Base-by-base conservation (phyloP, 1,139 yeast species). In the Pichia sp. region DNA sequence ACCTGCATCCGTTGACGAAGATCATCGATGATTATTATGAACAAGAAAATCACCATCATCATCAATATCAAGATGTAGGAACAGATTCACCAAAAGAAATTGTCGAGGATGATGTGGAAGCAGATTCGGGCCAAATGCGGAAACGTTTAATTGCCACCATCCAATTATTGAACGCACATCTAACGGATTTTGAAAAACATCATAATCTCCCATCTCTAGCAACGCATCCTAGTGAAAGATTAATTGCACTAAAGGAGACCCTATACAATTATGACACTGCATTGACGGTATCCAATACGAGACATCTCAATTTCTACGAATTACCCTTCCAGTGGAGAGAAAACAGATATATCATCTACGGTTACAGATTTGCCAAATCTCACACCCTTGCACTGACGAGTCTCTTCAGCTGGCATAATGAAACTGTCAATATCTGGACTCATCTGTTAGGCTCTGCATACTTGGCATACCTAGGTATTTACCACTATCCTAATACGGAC, bases 251-350 rank as follows among this genome's bases (percentile, higher is more conserved):
- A 28, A 60, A 59, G 30, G 55, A 59, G 32, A 65, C 68, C 29
- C 69, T 68, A 42, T 74, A 70, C 53, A 77, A 79, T 55, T 78
- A 77, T 53, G 77, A 77, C 45, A 63, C 63, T 36, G 87, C 87
- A 0, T 55, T 72, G 29, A 63, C 64, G 22, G 56, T 63, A 9
- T 93, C 94, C 3, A 64, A 72, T 28, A 46, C 61, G 7, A 58
- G 78, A 35, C 70, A 79, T 40, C 62, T 91, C 35, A 87, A 86
- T 48, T 84, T 82, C 59, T 86, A 85, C 53, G 94, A 91, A 56
- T 64, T 91, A 35, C 98, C 98, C 1, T 72, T 79, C 45, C 85
- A 84, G 35, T 91, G 96, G 96, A 72, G 94, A 53, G 96, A 88
- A 57, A 91, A 91, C 62, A 79, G 87, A 40, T 87, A 74, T 56